These are phyloP conservation scores for Bipolaris bicolor DNA, from an alignment of 2,329 filamentous ascomycete species.

Conservation along the genomic window DNA sequence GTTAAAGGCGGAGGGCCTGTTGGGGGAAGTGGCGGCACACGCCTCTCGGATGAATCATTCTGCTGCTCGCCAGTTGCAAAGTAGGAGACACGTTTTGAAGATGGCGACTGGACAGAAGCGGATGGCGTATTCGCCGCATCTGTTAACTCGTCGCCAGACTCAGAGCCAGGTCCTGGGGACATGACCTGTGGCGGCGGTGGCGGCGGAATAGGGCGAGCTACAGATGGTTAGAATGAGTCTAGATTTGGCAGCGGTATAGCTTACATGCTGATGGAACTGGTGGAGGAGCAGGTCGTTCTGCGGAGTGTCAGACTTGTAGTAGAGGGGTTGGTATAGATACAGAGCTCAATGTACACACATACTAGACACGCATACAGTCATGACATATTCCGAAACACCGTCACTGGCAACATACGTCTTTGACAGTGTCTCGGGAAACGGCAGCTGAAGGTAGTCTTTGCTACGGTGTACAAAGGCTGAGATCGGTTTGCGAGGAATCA, in stretches of 20 bases:
- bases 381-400: constrained; percentile 44
- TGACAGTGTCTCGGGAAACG: constrained; percentile 38
- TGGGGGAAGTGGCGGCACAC: constrained; percentile 61
- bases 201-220: constrained; percentile 67
- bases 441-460: constrained; percentile 32
- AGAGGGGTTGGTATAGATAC: background rate
- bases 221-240: background rate
- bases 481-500: constrained; percentile 48
- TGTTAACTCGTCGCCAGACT: constrained; percentile 82
- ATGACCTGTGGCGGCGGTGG: constrained; percentile 60
- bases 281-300: constrained; percentile 52
- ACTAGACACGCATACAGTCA: constrained; percentile 49
- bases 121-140: constrained; percentile 42
- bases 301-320: constrained; percentile 20
- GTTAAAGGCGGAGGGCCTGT: constrained; percentile 44
- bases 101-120: constrained; percentile 34
- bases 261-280: constrained; percentile 47
- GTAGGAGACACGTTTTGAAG: constrained; percentile 49
- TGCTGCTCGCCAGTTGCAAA: constrained; percentile 47
- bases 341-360: constrained; percentile 30
- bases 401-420: constrained; percentile 45
- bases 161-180: constrained; percentile 78
- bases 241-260: constrained; percentile 7
- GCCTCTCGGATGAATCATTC: constrained; percentile 39
- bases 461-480: constrained; percentile 23